phyloP scores from a whole-genome alignment of 306 rosid species.

The barrel medic (Medicago truncatula) region MtrunA17r5.0-ANR NC_053045.1:37723501-37724000 shows the following conservation, averaged over 20 bases:
- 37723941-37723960: slow-evolving; percentile 92
- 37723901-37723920: slow-evolving; percentile 55
- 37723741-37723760: neutral
- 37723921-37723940: slow-evolving; percentile 58
- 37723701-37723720: neutral
- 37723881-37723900: slow-evolving; percentile 55
- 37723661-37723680: neutral
- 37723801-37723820: slow-evolving; percentile 53
- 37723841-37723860: too few relatives aligned
- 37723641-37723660: slow-evolving; percentile 5
- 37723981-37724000: slow-evolving; percentile 29
- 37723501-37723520: neutral
- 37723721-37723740: slow-evolving; percentile 1
- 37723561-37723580: neutral
- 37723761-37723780: neutral
- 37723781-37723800: slow-evolving; percentile 6
- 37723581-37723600: slow-evolving; percentile 2
- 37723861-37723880: slow-evolving; percentile 63
- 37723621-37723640: neutral
- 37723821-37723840: too few relatives aligned
- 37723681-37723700: slow-evolving; percentile 2
- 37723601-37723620: neutral
- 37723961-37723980: slow-evolving; percentile 94
- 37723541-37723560: neutral
- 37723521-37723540: neutral